These are phyloP conservation scores for Rhizopus arrhizus DNA, from an alignment of 371 early-diverging fungal genomes.

Conservation along the genomic window DNA sequence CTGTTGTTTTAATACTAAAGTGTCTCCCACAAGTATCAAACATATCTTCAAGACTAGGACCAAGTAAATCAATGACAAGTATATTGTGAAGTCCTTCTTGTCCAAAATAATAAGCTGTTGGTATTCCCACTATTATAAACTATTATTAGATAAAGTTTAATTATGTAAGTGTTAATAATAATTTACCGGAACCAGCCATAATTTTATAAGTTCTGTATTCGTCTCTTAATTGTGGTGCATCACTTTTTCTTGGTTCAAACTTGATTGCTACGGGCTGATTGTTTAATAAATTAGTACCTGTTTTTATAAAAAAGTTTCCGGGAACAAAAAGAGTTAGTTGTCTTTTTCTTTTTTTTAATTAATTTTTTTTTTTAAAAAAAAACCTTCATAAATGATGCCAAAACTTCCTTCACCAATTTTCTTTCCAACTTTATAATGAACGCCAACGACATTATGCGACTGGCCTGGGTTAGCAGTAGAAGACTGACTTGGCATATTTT, in stretches of 20 bases:
- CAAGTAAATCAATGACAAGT: slow-evolving; percentile 92
- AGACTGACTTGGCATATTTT: slow-evolving; percentile 26
- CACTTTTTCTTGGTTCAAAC: slow-evolving; percentile 91
- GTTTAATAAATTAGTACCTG: slow-evolving; percentile 75
- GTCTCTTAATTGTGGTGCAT: slow-evolving; percentile 91
- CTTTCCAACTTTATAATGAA: slow-evolving; percentile 88
- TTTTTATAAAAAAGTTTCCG: neutral
- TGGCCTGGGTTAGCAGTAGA: slow-evolving; percentile 29
- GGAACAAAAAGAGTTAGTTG: neutral
- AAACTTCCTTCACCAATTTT: slow-evolving; percentile 95
- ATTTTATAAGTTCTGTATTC: slow-evolving; percentile 91
- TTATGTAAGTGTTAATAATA: slow-evolving; percentile 22
- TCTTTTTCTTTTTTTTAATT: neutral
- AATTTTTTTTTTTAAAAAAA: too few species aligned
- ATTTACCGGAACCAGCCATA: slow-evolving; percentile 67
- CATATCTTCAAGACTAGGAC: slow-evolving; percentile 90
- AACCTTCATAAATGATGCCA: slow-evolving; percentile 95
- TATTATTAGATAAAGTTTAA: neutral
- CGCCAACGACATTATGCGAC: slow-evolving; percentile 72
- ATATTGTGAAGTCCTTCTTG: slow-evolving; percentile 91
- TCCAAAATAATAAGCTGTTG: slow-evolving; percentile 86
- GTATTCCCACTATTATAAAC: slow-evolving; percentile 66
- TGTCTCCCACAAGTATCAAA: slow-evolving; percentile 89
- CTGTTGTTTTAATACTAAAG: slow-evolving; percentile 88
- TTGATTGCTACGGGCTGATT: slow-evolving; percentile 89